Base-by-base conservation (phyloP, 2,329 filamentous ascomycete genomes). In the Fusarium nanum region DNA sequence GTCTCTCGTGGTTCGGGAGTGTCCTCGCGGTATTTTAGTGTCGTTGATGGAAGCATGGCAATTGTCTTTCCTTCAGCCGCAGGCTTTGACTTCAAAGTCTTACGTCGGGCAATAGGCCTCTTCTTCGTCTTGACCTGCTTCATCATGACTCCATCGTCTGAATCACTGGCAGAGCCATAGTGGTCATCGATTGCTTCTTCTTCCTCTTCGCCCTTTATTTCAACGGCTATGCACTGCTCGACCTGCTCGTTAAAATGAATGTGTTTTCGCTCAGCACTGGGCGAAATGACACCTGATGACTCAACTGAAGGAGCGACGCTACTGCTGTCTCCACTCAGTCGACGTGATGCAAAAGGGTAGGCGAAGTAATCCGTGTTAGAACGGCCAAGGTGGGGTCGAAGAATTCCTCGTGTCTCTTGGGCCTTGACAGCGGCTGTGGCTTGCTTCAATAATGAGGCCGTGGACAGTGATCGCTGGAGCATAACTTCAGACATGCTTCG, bases 221-320 rank as follows among this genome's bases (percentile, higher is more conserved):
- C 94, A 32, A 99, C 89, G 10, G 96, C 96, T 70, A 98, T 98
- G 78, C 94, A 98, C 78, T 98, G 95, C 78, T 94, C 91, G 4
- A 99, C 96, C 81, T 95, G 92, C 77, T 98, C 93, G 77, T 98
- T 96, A 80, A 99, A 99, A 76, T 97, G 93, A 71, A 99, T 98
- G 78, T 97, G 95, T 65, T 91, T 94, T 75, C 89, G 88, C 75
- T 92, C 91, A 10, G 87, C 80, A 83, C 88, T 81, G 62, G 93
- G 80, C 77, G 90, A 85, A 80, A 84, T 74, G 16, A 88, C 71
- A n/a, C 91, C 92, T 1, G 94, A 97, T 0, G 92, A 92, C 10
- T 88, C 86, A 13, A 86, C 85, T 3, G 91, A 93, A 37, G 89
- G 88, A 8, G 89, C 86, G 53, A 91, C 86, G 16, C 77, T 80